Evolutionary conservation across 495 filamentous ascomycete genomes (phyloP).

Genomic region (Trypethelium eluteriae): DNA sequence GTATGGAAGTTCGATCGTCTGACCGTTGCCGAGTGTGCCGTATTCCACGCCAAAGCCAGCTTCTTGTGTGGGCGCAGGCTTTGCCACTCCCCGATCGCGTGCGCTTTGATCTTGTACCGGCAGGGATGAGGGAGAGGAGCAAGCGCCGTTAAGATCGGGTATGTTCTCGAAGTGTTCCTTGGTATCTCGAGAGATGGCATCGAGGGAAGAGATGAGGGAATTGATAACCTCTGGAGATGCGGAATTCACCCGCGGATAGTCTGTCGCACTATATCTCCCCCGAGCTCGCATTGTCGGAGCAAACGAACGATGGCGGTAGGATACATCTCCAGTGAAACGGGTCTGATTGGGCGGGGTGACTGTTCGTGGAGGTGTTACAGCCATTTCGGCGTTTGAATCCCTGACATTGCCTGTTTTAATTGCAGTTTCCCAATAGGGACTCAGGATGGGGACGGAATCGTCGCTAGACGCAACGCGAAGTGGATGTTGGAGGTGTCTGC

Average conservation of each 20-base stretch:
- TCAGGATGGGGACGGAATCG: not conserved
- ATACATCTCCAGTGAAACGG: not conserved
- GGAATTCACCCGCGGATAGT: slow-evolving; percentile 46
- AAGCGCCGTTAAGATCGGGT: slow-evolving; percentile 28
- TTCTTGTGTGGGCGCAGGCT: slow-evolving; percentile 28
- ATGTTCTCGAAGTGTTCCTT: slow-evolving; percentile 64
- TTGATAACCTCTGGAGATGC: slow-evolving; percentile 91
- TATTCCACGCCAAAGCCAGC: slow-evolving; percentile 66
- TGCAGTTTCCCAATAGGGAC: not conserved
- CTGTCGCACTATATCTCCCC: slow-evolving; percentile 20
- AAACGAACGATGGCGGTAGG: slow-evolving; percentile 10
- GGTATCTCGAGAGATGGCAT: slow-evolving; percentile 70
- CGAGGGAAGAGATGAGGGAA: slow-evolving; percentile 84
- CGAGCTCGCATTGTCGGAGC: not conserved
- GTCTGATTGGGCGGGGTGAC: slow-evolving; percentile 9
- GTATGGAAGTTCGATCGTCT: slow-evolving; percentile 41
- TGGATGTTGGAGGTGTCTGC: not conserved
- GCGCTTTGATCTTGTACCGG: slow-evolving; percentile 43
- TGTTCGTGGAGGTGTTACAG: slow-evolving; percentile 10
- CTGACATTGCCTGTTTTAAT: slow-evolving; percentile 9
- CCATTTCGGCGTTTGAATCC: slow-evolving; percentile 9
- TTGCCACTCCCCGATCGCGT: slow-evolving; percentile 34
- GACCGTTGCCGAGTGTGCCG: slow-evolving; percentile 46
- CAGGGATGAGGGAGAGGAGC: slow-evolving; percentile 31
- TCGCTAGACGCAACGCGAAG: not conserved